phyloP scores from a whole-genome alignment of 2,329 filamentous ascomycete species.

The Teratosphaeria gauchensis region DNA sequence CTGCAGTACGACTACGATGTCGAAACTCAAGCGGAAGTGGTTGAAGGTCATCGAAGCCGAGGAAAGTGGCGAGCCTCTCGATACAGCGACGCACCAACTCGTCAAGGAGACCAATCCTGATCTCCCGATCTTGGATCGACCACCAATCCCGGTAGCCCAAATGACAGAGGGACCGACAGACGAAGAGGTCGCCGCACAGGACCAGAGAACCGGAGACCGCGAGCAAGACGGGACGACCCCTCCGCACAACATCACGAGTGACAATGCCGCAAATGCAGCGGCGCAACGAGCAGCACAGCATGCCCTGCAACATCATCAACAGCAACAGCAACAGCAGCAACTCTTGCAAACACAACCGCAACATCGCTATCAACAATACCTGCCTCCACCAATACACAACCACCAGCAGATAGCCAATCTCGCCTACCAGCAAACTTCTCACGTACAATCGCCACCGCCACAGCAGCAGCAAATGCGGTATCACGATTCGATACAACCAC shows the following conservation, averaged over 20 bases:
- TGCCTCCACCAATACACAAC: not conserved
- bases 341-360: not conserved
- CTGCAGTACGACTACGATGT: slow-evolving; percentile 27
- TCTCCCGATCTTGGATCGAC: slow-evolving; percentile 12
- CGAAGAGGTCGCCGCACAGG: not conserved
- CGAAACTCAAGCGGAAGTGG: slow-evolving; percentile 27
- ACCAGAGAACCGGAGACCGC: not conserved
- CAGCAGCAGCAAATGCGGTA: not conserved
- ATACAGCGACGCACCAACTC: slow-evolving; percentile 13
- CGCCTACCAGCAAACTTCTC: not conserved
- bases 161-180: not conserved
- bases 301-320: not conserved
- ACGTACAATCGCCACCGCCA: not conserved
- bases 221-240: not conserved
- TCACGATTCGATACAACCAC: not conserved
- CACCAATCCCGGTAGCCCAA: not conserved
- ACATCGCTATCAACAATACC: slow-evolving; percentile 3
- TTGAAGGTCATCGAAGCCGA: slow-evolving; percentile 23
- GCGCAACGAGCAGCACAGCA: not conserved
- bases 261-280: not conserved
- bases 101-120: slow-evolving; percentile 21
- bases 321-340: not conserved
- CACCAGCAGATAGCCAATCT: not conserved
- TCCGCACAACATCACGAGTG: not conserved
- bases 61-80: slow-evolving; percentile 20